Conservation (phyloP, 208 protist species). For the Trypanosoma melophagium region DNA sequence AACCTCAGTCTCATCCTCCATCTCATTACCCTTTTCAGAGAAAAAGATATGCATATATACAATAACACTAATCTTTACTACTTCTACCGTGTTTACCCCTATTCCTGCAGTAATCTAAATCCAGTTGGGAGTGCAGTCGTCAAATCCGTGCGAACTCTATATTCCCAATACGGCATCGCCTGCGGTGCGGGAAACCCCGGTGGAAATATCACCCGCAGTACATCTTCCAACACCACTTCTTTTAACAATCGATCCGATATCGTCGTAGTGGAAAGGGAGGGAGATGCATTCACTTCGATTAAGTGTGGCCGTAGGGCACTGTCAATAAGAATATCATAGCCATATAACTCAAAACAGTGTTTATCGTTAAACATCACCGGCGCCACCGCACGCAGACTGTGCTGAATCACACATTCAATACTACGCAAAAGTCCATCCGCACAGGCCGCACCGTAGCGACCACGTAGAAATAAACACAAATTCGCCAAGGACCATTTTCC, state of each 20-base stretch:
- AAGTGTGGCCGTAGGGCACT: slow-evolving; percentile 94
- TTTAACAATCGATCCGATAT: slow-evolving; percentile 83
- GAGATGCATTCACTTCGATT: slow-evolving; percentile 96
- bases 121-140: slow-evolving; percentile 61
- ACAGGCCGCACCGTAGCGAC: slow-evolving; percentile 61
- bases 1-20: too few species aligned
- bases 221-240: slow-evolving; percentile 78
- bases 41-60: too few species aligned
- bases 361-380: slow-evolving; percentile 93
- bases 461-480: slow-evolving; percentile 86
- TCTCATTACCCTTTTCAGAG: too few species aligned
- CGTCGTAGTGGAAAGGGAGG: slow-evolving; percentile 88
- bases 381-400: slow-evolving; percentile 90
- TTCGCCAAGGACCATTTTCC: slow-evolving; percentile 93
- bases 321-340: slow-evolving; percentile 97
- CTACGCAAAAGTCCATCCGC: slow-evolving; percentile 75
- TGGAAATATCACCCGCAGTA: slow-evolving; percentile 80
- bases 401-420: slow-evolving; percentile 93
- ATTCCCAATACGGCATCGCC: slow-evolving; percentile 80
- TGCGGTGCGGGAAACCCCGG: slow-evolving; percentile 58
- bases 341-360: slow-evolving; percentile 97
- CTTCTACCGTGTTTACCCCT: neutral
- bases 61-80: too few species aligned
- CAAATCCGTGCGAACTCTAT: slow-evolving; percentile 75
- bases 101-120: slow-evolving; percentile 59